Evolutionary conservation across 768 basidiomycete genomes (phyloP).

Genomic region (Guyanaporus albipodus): DNA sequence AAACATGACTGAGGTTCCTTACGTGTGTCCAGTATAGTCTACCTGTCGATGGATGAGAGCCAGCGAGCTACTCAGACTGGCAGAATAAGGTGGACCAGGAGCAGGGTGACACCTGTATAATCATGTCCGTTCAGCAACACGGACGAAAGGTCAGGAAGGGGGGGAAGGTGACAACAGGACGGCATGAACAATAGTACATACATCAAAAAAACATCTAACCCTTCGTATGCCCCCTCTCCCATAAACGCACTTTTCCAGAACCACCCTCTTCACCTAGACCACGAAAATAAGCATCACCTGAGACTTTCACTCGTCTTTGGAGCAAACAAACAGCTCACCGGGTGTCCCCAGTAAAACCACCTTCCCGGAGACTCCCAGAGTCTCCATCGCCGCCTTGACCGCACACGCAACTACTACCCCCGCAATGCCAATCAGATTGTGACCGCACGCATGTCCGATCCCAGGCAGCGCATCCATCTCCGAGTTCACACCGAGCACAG

Average conservation of each 20-base stretch:
- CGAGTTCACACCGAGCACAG: constrained; percentile 64
- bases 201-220: constrained; percentile 76
- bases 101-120: constrained; percentile 78
- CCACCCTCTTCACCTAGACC: constrained; percentile 53
- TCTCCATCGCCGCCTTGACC: constrained; percentile 56
- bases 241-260: constrained; percentile 62
- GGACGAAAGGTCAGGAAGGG: not conserved
- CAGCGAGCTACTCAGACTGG: constrained; percentile 60
- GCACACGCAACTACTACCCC: constrained; percentile 71
- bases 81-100: constrained; percentile 63
- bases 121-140: not conserved
- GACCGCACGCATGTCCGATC: constrained; percentile 73
- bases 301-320: not conserved
- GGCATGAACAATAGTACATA: constrained; percentile 27
- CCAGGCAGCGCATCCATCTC: constrained; percentile 66
- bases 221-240: constrained; percentile 70
- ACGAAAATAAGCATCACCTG: not conserved
- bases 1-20: constrained; percentile 10
- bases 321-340: constrained; percentile 38
- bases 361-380: constrained; percentile 59
- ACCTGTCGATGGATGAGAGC: constrained; percentile 56
- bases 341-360: constrained; percentile 75
- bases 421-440: constrained; percentile 73
- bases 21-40: constrained; percentile 76
- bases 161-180: not conserved